Evolutionary conservation across 805 yeast genomes (phyloP), one percentile per base, ranked within the genome.

Genomic region (Zygotorulaspora danielsina): DNA sequence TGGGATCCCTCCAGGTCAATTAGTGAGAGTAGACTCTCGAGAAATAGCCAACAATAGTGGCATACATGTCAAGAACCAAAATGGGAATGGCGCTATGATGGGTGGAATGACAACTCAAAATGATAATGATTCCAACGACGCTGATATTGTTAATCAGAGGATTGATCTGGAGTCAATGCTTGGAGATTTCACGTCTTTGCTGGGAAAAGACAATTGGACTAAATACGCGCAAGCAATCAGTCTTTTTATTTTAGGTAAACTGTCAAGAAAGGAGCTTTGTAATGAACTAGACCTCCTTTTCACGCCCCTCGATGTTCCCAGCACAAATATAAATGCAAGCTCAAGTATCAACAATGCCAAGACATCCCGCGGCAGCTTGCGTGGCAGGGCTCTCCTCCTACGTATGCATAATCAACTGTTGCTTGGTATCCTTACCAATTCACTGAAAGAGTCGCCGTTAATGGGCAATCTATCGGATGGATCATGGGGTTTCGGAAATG

Each of bases 181-280:
- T 54, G 71, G 75, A 25, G 86, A 83, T 39, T 77, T 93, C 46
- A 89, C 85, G 48, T 72, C 72, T 38, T 71, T 73, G 44, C 62
- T 90, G 42, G 97, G 96, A 2, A 68, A 72, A 32, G 75, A 77
- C 38, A 57, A 54, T 34, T 90, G 98, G 98, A 90, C 82, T 46
- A 74, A 73, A 42, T 90, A 90, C 61, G 89, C 94, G 46, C 83
- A 80, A 40, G 72, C 85, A 4, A 72, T 93, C 17, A 79, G 90
- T 36, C 66, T 75, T 37, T 90, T 88, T 52, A 67, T 90, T 26
- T 69, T 82, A 26, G 96, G 96, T 4, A 82, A 80, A 57, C 67
- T 88, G 13, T 82, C 95, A 8, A 71, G 96, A 34, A 61, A 63
- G 15, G 98, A 90, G 61, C 69, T 90, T 39, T 76, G 78, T 45